Base-by-base conservation (phyloP, 768 basidiomycete genomes). In the Boletus speciosus region DNA sequence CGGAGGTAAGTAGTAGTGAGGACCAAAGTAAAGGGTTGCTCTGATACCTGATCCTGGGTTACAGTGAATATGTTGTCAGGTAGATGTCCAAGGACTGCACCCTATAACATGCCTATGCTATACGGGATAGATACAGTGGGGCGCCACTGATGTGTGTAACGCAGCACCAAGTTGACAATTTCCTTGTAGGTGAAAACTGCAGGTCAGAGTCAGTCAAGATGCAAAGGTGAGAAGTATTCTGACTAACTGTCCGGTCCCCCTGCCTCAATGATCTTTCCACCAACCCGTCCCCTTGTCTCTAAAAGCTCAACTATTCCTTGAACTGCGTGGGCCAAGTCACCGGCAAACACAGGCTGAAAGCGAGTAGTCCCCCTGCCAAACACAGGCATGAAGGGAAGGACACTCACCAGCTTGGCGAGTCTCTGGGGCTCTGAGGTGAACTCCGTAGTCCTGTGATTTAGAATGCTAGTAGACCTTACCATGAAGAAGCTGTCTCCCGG, bases 401-500 rank as follows among this genome's bases (percentile, higher is more conserved):
- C 73, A 47, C 73, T 74, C 1, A 85, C 79, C 29, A 90, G 67
- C 27, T 71, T 75, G 31, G 83, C 81, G 61, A 90, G 88, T 40
- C 83, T 75, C 86, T 88, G 57, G 14, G 32, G 21, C 21, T 15
- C 23, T 12, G 1, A 5, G 23, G 14, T 51, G 42, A 47, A 16
- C 8, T 8, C 7, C 8, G 7, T 25, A 29, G 29, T 21, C 34
- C 9, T 15, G 5, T 21, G 32, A 46, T 39, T 25, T 4, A 15
- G 16, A 5, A 52, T 3, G n/a, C 10, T 25, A 6, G 48, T 6
- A 19, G 56, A 23, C 56, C 82, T 49, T 50, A 88, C 88, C 54
- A 79, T 81, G 67, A 90, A 90, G 71, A 90, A 86, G 16, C 81
- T 79, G 60, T 90, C 88, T 6, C 84, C 86, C 1, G 84, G 86